Evolutionary conservation across 2,329 filamentous ascomycete species (phyloP).

Genomic region (Plectosphaerella sp.): DNA sequence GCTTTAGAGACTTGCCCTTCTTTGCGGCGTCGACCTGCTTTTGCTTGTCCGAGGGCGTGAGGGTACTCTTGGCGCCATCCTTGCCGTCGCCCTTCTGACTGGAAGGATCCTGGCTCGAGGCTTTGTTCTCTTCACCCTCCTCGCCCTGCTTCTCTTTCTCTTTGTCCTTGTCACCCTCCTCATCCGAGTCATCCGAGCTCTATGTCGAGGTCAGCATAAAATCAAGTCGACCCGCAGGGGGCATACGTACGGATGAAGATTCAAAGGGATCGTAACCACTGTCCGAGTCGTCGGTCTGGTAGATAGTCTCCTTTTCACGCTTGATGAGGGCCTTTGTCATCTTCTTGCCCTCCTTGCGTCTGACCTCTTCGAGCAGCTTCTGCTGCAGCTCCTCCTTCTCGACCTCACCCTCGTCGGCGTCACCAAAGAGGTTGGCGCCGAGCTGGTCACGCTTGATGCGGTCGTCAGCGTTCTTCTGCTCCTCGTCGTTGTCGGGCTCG

Average conservation of each 20-base stretch:
- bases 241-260: conserved; percentile 24
- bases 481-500: conserved; percentile 78
- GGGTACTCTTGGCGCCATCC: conserved; percentile 64
- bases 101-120: conserved; percentile 22
- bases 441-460: conserved; percentile 76
- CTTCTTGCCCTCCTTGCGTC: conserved; percentile 69
- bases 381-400: conserved; percentile 70
- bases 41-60: conserved; percentile 45
- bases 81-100: conserved; percentile 54
- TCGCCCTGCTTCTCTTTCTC: conserved; percentile 50
- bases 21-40: conserved; percentile 41
- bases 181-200: conserved; percentile 45
- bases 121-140: conserved; percentile 53
- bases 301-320: conserved; percentile 81
- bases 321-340: conserved; percentile 78
- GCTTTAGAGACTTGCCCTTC: conserved; percentile 66
- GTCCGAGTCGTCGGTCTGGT: conserved; percentile 68
- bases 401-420: conserved; percentile 64
- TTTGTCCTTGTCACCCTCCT: conserved; percentile 30
- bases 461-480: conserved; percentile 66
- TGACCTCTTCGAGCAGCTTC: conserved; percentile 62
- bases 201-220: conserved; percentile 19
- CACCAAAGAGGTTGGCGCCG: conserved; percentile 78
- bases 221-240: background rate
- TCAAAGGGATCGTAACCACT: conserved; percentile 37